These are phyloP conservation scores for Dioscorea cayenensis DNA, from an alignment of 116 monocot genomes.

Conservation along the genomic window DNA sequence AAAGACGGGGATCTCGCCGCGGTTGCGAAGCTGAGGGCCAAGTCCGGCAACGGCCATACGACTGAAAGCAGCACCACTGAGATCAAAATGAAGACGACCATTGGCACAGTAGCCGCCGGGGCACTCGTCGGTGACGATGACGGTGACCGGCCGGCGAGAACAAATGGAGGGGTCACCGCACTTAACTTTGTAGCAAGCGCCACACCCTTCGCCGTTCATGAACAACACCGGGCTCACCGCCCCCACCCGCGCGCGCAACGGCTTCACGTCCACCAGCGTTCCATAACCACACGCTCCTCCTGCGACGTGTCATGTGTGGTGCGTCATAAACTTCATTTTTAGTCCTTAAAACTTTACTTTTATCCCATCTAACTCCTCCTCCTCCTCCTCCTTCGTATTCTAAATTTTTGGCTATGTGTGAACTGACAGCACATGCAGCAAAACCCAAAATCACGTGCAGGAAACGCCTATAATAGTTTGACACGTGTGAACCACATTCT, in stretches of 20 bases:
- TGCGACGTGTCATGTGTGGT: too few species aligned
- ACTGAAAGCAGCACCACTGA: slow-evolving; percentile 89
- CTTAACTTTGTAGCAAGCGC: slow-evolving; percentile 94
- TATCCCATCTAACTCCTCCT: neutral
- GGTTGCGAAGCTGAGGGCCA: slow-evolving; percentile 45
- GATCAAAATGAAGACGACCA: slow-evolving; percentile 79
- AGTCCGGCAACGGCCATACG: slow-evolving; percentile 68
- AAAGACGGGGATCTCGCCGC: slow-evolving; percentile 66
- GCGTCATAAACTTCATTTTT: neutral
- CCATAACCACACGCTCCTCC: slow-evolving; percentile 97
- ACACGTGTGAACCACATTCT: neutral
- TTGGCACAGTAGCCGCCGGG: slow-evolving; percentile 81
- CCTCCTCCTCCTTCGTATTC: too few species aligned
- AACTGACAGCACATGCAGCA: too few species aligned
- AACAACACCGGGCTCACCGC: slow-evolving; percentile 93
- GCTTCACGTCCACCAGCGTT: slow-evolving; percentile 81
- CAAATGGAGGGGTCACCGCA: slow-evolving; percentile 65
- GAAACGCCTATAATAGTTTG: neutral
- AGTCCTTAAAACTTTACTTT: neutral
- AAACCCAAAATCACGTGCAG: too few species aligned
- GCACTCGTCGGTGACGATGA: slow-evolving; percentile 93
- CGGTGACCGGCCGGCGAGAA: slow-evolving; percentile 78
- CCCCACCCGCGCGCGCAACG: slow-evolving; percentile 65
- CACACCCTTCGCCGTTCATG: slow-evolving; percentile 80
- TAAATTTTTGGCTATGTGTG: too few species aligned